Evolutionary conservation across 2,329 filamentous ascomycete genomes (phyloP), one percentile per base, ranked within the genome.

Genomic region (Penicillium oxalicum): DNA sequence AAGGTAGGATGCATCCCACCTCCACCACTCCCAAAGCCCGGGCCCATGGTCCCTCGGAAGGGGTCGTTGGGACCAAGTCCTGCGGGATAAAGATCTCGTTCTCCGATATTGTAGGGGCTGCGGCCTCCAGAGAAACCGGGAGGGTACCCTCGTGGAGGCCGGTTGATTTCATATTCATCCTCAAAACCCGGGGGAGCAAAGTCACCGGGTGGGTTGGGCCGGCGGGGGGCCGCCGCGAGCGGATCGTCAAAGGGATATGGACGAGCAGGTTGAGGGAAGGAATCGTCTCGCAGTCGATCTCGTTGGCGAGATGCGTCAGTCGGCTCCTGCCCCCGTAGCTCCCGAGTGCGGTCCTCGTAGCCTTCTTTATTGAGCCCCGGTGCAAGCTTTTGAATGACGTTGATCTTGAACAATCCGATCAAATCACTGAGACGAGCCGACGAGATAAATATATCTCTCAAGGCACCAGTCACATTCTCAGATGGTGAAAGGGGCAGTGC

Each of bases 1-100:
- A 95, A 93, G 0, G 91, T 95, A 0, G 93, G 93, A 69, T 96
- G 88, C 93, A 98, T 98, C 0, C 93, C 93, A 9, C 86, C 29
- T 5, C 29, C 83, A 9, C 79, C 79, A 18, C 81, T 78, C n/a
- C 80, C 72, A 41, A 80, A 77, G 25, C 77, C 75, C 28, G 81
- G 80, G 5, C 83, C 80, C 47, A 88, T 80, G 2, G 80, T 78
- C 4, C 81, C 80, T 29, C 87, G 74, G 3, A 96, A 70, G 9
- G 91, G 90, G 67, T 96, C 91, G 59, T 90, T 76, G 0, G 91
- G 91, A 0, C 90, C 91, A 0, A 98, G 73, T 0, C 88, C 88
- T 8, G 85, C 85, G 1, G 93, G 93, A 60, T 97, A 87, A 8
- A 97, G 71, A 67, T 98, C 93, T 60, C 91, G 80, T 35, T 91